Conservation (phyloP, 306 rosid genomes). For the Vigna trinervia region DNA sequence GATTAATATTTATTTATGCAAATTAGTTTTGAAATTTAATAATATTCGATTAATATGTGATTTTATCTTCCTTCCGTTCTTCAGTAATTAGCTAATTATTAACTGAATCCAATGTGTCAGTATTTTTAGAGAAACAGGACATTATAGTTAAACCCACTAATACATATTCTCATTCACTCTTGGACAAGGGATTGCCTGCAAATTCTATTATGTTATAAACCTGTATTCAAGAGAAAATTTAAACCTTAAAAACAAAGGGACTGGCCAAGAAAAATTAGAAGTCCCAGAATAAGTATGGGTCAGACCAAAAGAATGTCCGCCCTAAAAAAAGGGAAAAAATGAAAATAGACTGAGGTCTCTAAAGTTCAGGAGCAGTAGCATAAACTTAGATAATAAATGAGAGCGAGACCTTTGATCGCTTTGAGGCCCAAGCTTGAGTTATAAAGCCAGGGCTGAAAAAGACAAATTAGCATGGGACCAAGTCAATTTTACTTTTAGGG, state of each 20-base stretch:
- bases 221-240: background rate
- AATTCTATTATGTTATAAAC: background rate
- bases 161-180: background rate
- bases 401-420: background rate
- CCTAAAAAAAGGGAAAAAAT: background rate
- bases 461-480: background rate
- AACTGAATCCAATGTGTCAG: background rate
- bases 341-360: background rate
- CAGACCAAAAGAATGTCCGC: background rate
- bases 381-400: background rate
- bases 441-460: background rate
- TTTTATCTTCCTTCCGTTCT: conserved; percentile 29
- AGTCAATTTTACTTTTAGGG: background rate
- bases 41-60: conserved; percentile 30
- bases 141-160: background rate
- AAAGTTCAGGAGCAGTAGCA: too few species aligned
- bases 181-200: background rate
- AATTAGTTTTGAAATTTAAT: conserved; percentile 26
- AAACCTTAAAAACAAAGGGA: background rate
- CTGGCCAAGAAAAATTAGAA: background rate
- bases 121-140: background rate
- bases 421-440: background rate
- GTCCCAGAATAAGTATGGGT: background rate
- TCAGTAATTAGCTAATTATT: conserved; percentile 22
- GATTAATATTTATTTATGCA: conserved; percentile 13